Evolutionary conservation across 2,329 filamentous ascomycete species (phyloP).

Genomic region (Lasiodiplodia sp.): DNA sequence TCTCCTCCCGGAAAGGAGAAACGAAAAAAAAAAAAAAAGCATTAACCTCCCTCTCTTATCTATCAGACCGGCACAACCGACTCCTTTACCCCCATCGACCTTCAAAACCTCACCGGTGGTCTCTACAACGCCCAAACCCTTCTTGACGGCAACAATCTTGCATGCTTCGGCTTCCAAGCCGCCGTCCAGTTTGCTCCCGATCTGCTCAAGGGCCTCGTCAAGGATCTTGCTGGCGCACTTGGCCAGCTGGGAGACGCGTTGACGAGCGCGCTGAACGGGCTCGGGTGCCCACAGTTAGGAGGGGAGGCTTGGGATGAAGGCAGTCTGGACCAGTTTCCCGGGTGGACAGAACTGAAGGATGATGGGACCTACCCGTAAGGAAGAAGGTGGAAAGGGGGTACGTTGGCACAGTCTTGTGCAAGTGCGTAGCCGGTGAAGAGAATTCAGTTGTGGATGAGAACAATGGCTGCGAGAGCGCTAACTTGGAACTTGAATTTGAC

Average conservation of each 20-base stretch:
- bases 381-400: background rate
- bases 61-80: conserved; percentile 31
- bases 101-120: conserved; percentile 47
- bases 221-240: conserved; percentile 41
- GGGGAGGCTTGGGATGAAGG: conserved; percentile 20
- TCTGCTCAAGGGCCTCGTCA: conserved; percentile 46
- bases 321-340: conserved; percentile 20
- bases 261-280: conserved; percentile 23
- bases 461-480: too few relatives aligned
- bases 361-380: background rate
- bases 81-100: conserved; percentile 46
- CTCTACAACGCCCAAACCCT: conserved; percentile 53
- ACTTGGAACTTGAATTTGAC: too few relatives aligned
- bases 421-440: too few relatives aligned
- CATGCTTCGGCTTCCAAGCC: conserved; percentile 54
- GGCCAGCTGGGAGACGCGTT: conserved; percentile 46
- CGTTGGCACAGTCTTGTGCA: background rate
- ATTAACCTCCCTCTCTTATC: background rate
- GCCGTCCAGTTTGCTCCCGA: conserved; percentile 54
- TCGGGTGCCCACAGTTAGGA: conserved; percentile 31
- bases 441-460: too few relatives aligned
- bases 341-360: background rate
- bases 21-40: background rate
- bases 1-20: background rate
- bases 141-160: conserved; percentile 56